These are phyloP conservation scores for Mycena rebaudengoi DNA, from an alignment of 768 basidiomycete species.

Conservation along the genomic window DNA sequence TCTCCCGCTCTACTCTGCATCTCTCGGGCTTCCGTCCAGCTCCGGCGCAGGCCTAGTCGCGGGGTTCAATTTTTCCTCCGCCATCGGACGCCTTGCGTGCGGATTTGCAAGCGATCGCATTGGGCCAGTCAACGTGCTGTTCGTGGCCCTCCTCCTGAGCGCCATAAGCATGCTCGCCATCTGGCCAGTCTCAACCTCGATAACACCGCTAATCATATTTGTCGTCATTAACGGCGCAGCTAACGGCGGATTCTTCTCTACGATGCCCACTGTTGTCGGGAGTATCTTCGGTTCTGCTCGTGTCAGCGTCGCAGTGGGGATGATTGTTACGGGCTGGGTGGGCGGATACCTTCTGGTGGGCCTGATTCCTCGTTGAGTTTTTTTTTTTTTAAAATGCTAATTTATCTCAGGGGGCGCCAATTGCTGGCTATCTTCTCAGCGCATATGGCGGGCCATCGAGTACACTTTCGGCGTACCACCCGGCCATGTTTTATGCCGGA, in stretches of 20 bases:
- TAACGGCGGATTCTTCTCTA: slow-evolving; percentile 44
- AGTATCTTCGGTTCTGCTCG: slow-evolving; percentile 38
- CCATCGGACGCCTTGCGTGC: slow-evolving; percentile 39
- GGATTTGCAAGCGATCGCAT: slow-evolving; percentile 38
- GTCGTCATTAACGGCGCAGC: slow-evolving; percentile 37
- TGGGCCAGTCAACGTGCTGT: slow-evolving; percentile 39
- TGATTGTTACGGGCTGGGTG: slow-evolving; percentile 42
- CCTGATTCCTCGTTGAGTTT: too few relatives aligned
- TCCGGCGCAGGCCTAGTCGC: slow-evolving; percentile 40
- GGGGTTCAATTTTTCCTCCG: slow-evolving; percentile 44
- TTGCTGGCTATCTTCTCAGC: slow-evolving; percentile 38
- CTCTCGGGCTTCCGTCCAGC: slow-evolving; percentile 32
- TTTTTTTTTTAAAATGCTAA: too few relatives aligned
- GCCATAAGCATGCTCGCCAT: slow-evolving; percentile 40
- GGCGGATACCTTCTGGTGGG: slow-evolving; percentile 31
- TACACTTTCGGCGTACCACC: slow-evolving; percentile 33
- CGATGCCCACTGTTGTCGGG: slow-evolving; percentile 41
- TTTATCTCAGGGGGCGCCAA: slow-evolving; percentile 34
- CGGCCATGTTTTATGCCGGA: slow-evolving; percentile 40
- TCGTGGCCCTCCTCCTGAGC: slow-evolving; percentile 35
- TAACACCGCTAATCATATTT: slow-evolving; percentile 33
- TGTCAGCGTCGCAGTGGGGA: slow-evolving; percentile 41
- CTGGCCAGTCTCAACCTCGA: slow-evolving; percentile 37
- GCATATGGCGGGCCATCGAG: slow-evolving; percentile 32
- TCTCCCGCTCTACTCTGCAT: slow-evolving; percentile 44